Evolutionary conservation across 1,284 basidiomycete genomes (phyloP), one percentile per base, ranked within the genome.

Genomic region (Cutaneotrichosporon mucoides): DNA sequence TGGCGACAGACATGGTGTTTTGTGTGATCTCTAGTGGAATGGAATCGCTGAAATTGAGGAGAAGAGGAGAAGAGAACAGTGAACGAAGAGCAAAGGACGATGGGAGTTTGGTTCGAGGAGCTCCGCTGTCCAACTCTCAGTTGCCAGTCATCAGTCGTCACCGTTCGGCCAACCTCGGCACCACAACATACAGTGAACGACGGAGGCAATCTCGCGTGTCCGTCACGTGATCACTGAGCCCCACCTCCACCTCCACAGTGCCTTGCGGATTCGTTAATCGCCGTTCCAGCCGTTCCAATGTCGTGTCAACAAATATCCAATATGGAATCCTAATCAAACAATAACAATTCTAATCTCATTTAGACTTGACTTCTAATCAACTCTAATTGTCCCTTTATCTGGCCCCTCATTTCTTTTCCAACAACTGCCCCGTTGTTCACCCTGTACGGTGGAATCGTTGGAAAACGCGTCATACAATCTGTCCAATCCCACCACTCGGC

Each of bases 1-100:
- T 89, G 10, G 46, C 46, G 46, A 48, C 34, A 7, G 45, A 16
- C 50, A 51, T 55, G 47, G 12, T 24, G 15, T 24, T 24, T 24
- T 24, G 24, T 24, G 24, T 24, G 24, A 24, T 24, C 24, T 24
- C 24, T 24, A 24, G 24, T 24, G 24, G 24, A 24, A 24, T 24
- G 24, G 24, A 24, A 24, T 24, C 2, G 24, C 13, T 40, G 3
- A 36, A 24, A 15, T 7, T 24, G 5, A 4, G 8, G 40, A 6
- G 15, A 8, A 16, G 24, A 50, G 34, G n/a, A 10, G 38, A 35
- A 38, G 49, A 50, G 37, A 35, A 48, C 24, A 15, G 16, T 5
- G 6, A 50, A 24, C 13, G 6, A 9, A 34, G 35, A 13, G 12
- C 35, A 6, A 36, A 38, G 36, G 45, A 16, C n/a, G 48, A 36